Conservation (phyloP, 176 grass and related monocot genomes). For the Eleusine coracana region DNA sequence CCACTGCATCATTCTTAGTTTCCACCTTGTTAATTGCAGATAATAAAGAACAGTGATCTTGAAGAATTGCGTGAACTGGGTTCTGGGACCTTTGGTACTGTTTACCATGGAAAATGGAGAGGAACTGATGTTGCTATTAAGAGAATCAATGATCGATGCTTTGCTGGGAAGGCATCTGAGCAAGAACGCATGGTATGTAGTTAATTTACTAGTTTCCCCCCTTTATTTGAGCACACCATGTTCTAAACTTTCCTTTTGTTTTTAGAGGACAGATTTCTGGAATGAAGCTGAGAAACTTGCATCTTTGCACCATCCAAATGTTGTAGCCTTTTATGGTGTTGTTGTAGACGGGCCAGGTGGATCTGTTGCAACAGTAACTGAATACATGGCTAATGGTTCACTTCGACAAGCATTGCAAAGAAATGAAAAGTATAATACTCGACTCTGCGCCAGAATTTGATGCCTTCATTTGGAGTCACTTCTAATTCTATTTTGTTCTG, state of each 20-base stretch:
- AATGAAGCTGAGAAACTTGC: slow-evolving; percentile 90
- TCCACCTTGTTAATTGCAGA: slow-evolving; percentile 44
- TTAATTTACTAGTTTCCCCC: slow-evolving; percentile 9
- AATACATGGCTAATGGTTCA: slow-evolving; percentile 99
- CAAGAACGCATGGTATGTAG: slow-evolving; percentile 76
- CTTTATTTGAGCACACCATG: background rate
- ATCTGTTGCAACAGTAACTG: slow-evolving; percentile 94
- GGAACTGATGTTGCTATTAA: slow-evolving; percentile 96
- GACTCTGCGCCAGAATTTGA: slow-evolving; percentile 27
- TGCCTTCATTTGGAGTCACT: slow-evolving; percentile 16
- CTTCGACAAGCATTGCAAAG: slow-evolving; percentile 91
- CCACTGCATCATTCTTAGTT: background rate
- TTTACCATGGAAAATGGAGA: slow-evolving; percentile 99
- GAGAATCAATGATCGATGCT: slow-evolving; percentile 94
- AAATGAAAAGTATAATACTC: slow-evolving; percentile 79
- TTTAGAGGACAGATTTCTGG: slow-evolving; percentile 89
- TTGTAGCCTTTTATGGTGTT: slow-evolving; percentile 97
- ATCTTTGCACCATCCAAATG: slow-evolving; percentile 97
- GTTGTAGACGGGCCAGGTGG: slow-evolving; percentile 84
- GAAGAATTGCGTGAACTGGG: slow-evolving; percentile 94
- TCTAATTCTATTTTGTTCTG: slow-evolving; percentile 51
- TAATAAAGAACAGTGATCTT: slow-evolving; percentile 96
- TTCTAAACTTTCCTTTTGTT: slow-evolving; percentile 28
- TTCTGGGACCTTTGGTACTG: slow-evolving; percentile 92
- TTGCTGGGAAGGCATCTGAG: slow-evolving; percentile 86